phyloP scores from a whole-genome alignment of 1,139 yeast species.

The Geotrichum bryndzae region DNA sequence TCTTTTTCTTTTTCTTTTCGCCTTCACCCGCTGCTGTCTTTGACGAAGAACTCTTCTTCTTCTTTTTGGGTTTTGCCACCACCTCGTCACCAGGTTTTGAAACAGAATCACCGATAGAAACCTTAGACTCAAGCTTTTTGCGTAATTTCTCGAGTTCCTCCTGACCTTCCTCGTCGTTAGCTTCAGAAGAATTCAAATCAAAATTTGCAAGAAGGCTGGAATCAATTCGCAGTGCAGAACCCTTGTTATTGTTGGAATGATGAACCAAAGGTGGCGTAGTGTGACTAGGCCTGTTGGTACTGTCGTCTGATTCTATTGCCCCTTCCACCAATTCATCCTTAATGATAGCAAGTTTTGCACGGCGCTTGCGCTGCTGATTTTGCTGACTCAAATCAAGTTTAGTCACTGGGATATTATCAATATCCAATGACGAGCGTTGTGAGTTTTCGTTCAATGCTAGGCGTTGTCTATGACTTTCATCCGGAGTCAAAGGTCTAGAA shows the following conservation, averaged over 20 bases:
- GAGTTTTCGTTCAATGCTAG: conserved; percentile 3
- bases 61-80: conserved; percentile 26
- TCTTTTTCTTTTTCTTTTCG: conserved; percentile 18
- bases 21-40: conserved; percentile 12
- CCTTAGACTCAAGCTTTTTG: conserved; percentile 17
- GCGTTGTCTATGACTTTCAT: conserved; percentile 8
- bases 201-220: conserved; percentile 18
- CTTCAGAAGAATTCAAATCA: conserved; percentile 17
- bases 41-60: conserved; percentile 19
- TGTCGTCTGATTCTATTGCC: conserved; percentile 15
- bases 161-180: conserved; percentile 1
- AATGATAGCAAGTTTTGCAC: conserved; percentile 34
- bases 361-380: conserved; percentile 23
- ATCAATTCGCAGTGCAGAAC: conserved; percentile 24
- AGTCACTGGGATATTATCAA: conserved; percentile 23
- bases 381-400: conserved; percentile 21
- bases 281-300: conserved; percentile 4
- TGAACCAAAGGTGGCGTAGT: background rate
- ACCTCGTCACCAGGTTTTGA: conserved; percentile 19
- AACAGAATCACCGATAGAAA: background rate
- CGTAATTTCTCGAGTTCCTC: conserved; percentile 26
- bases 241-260: conserved; percentile 1
- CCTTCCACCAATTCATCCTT: conserved; percentile 34
- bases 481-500: conserved; percentile 20
- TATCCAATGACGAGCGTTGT: conserved; percentile 16